These are phyloP conservation scores for Chalaropsis ovoidea DNA, from an alignment of 2,329 filamentous ascomycete species.

Conservation along the genomic window DNA sequence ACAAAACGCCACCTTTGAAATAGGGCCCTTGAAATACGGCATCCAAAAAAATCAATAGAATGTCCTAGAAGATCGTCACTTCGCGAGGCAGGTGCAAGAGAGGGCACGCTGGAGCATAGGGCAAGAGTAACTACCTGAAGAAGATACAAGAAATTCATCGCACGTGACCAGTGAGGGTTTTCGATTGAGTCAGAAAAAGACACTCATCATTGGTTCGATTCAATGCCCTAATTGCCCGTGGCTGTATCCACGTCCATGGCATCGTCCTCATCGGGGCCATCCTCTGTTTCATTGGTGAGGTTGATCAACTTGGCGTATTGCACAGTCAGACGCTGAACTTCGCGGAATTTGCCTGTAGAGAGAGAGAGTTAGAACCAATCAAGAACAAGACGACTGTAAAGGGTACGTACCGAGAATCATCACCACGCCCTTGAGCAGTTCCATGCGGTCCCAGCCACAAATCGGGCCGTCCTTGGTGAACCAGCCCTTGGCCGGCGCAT, in stretches of 20 bases:
- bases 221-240: neutral
- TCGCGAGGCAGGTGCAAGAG: neutral
- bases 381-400: neutral
- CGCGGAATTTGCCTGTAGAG: slow-evolving; percentile 77
- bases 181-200: neutral
- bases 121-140: neutral
- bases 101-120: neutral
- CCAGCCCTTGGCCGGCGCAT: slow-evolving; percentile 43
- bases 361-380: neutral
- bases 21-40: neutral
- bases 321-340: slow-evolving; percentile 86
- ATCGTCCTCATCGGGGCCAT: slow-evolving; percentile 34
- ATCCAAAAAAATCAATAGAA: neutral
- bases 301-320: slow-evolving; percentile 82
- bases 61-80: neutral
- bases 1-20: neutral
- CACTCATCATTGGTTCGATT: neutral
- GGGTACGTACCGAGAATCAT: slow-evolving; percentile 70
- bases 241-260: slow-evolving; percentile 23
- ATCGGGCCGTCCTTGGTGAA: slow-evolving; percentile 58
- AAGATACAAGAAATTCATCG: neutral
- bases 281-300: slow-evolving; percentile 41
- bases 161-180: neutral
- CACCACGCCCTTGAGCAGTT: slow-evolving; percentile 81
- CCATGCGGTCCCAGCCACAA: slow-evolving; percentile 83